phyloP scores from a whole-genome alignment of 768 basidiomycete genomes.

The Tylopilus sp. region DNA sequence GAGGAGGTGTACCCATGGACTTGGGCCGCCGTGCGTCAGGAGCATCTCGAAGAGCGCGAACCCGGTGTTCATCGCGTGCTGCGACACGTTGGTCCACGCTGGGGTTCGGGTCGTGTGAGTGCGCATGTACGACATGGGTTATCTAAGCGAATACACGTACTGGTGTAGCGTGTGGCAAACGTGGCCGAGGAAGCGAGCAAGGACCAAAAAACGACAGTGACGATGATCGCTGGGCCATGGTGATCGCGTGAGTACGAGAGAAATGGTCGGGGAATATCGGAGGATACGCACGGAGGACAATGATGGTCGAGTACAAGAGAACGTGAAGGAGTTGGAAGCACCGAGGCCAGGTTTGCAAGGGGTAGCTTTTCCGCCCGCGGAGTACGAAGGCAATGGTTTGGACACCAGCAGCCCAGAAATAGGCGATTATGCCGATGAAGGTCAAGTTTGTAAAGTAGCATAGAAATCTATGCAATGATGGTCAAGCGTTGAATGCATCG shows the following conservation, averaged over 20 bases:
- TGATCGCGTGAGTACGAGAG: not conserved
- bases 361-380: slow-evolving; percentile 38
- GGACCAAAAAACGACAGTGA: slow-evolving; percentile 62
- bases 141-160: slow-evolving; percentile 34
- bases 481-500: not conserved
- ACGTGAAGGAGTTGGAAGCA: slow-evolving; percentile 55
- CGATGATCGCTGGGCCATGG: slow-evolving; percentile 51
- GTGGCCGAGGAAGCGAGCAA: slow-evolving; percentile 43
- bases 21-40: slow-evolving; percentile 48
- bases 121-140: not conserved
- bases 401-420: slow-evolving; percentile 55
- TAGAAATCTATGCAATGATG: slow-evolving; percentile 42
- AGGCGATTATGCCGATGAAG: slow-evolving; percentile 58
- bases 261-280: not conserved
- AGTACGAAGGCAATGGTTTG: slow-evolving; percentile 48
- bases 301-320: slow-evolving; percentile 46
- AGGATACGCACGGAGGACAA: slow-evolving; percentile 55
- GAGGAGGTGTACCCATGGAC: slow-evolving; percentile 50
- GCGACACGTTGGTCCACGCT: slow-evolving; percentile 60
- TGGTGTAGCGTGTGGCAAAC: slow-evolving; percentile 36
- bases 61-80: slow-evolving; percentile 56
- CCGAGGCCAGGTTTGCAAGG: slow-evolving; percentile 58
- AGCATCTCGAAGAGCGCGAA: slow-evolving; percentile 58
- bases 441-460: slow-evolving; percentile 65
- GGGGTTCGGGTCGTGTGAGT: too few species aligned